These are phyloP conservation scores for Alliaria petiolata DNA, from an alignment of 345 rosid genomes.

Conservation along the genomic window DNA sequence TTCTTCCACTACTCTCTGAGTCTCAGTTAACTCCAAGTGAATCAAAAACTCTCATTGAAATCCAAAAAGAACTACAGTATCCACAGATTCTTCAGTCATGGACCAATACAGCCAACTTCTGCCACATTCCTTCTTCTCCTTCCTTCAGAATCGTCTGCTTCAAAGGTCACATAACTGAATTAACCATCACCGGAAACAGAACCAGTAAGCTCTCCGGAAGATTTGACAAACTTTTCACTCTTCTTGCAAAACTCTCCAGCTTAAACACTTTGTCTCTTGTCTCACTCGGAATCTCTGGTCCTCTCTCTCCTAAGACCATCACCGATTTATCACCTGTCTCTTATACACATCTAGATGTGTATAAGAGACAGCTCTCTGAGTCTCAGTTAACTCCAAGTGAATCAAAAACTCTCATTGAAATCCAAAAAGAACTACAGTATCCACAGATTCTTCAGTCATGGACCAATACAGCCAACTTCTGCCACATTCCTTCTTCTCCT, in stretches of 20 bases:
- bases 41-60: slow-evolving; percentile 48
- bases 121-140: slow-evolving; percentile 56
- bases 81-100: slow-evolving; percentile 69
- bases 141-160: slow-evolving; percentile 59
- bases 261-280: slow-evolving; percentile 61
- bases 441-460: slow-evolving; percentile 69
- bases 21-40: slow-evolving; percentile 57
- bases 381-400: slow-evolving; percentile 57
- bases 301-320: slow-evolving; percentile 52
- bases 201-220: slow-evolving; percentile 42
- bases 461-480: slow-evolving; percentile 75
- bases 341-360: no score
- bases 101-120: slow-evolving; percentile 75
- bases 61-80: slow-evolving; percentile 63
- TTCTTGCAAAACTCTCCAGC: slow-evolving; percentile 56
- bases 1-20: slow-evolving; percentile 36
- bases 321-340: slow-evolving; percentile 45
- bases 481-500: slow-evolving; percentile 56
- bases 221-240: slow-evolving; percentile 64
- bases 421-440: slow-evolving; percentile 63
- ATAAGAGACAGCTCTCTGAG: no score
- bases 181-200: slow-evolving; percentile 63
- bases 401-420: slow-evolving; percentile 48
- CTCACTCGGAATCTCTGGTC: slow-evolving; percentile 78
- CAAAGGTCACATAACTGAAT: slow-evolving; percentile 45